phyloP scores from a whole-genome alignment of 208 protist genomes.

The Endotrypanum monterogeii region DNA sequence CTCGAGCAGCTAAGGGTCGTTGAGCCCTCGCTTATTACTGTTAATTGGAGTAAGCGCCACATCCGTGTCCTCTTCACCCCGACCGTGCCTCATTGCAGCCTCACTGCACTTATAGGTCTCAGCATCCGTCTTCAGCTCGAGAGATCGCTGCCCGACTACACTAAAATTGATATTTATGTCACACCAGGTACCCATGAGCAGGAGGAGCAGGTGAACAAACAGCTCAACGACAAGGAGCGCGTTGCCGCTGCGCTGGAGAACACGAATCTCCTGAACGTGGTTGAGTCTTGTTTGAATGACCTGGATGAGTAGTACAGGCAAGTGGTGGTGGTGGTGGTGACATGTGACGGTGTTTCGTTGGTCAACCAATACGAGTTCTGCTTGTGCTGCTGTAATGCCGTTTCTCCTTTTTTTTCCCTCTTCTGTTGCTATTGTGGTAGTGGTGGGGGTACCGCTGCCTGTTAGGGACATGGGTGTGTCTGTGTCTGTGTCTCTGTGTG shows the following conservation, averaged over 20 bases:
- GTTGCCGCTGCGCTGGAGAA: conserved; percentile 98
- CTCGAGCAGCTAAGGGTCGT: conserved; percentile 98
- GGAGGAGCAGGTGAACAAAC: conserved; percentile 98
- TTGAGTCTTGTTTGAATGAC: conserved; percentile 86
- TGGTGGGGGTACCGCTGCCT: no score
- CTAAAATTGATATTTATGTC: conserved; percentile 95
- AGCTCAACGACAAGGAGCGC: conserved; percentile 99
- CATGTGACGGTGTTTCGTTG: no score
- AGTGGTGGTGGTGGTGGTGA: no score
- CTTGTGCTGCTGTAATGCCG: no score
- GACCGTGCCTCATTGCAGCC: conserved; percentile 98
- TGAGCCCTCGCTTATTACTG: conserved; percentile 84
- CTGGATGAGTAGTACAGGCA: conserved; percentile 48
- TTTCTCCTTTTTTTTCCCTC: no score
- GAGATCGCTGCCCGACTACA: conserved; percentile 92
- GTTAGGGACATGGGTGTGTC: background rate
- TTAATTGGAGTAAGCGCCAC: conserved; percentile 73
- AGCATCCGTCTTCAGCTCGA: conserved; percentile 97
- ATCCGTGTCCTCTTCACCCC: conserved; percentile 97
- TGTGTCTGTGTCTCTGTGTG: background rate
- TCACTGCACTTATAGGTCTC: conserved; percentile 98
- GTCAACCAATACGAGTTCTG: no score
- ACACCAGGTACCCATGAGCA: conserved; percentile 94
- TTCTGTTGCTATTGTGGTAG: no score
- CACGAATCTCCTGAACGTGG: conserved; percentile 78